These are phyloP conservation scores for Taphrina pruni DNA, from an alignment of 1,139 yeast genomes.

Conservation along the genomic window DNA sequence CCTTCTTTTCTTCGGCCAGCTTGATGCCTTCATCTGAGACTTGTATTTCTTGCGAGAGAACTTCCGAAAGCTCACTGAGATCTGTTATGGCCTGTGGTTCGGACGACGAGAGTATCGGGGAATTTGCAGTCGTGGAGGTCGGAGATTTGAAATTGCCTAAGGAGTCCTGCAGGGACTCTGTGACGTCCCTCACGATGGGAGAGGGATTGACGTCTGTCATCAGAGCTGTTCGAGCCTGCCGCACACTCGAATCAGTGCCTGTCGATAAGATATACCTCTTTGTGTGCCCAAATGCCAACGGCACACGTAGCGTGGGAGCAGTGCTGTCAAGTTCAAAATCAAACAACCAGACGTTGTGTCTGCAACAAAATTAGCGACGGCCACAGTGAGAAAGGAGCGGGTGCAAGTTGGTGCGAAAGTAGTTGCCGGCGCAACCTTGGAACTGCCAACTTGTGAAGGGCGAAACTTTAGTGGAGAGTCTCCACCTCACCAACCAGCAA, in stretches of 20 bases:
- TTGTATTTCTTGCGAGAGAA: conserved; percentile 27
- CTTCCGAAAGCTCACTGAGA: conserved; percentile 35
- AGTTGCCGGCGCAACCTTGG: no score
- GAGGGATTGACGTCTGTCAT: conserved; percentile 27
- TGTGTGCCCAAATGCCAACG: no score
- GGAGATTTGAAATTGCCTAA: conserved; percentile 34
- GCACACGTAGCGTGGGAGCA: no score
- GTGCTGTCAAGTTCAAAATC: no score
- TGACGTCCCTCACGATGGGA: conserved; percentile 29
- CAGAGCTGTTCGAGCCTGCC: neutral
- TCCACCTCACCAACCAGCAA: neutral
- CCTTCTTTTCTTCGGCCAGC: conserved; percentile 63
- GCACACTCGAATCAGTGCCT: no score
- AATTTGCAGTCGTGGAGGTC: conserved; percentile 31
- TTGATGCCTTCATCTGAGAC: conserved; percentile 40
- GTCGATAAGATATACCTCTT: no score
- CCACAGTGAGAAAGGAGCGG: neutral
- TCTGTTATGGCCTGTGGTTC: conserved; percentile 38
- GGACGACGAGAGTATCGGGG: conserved; percentile 34
- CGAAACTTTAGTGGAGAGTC: no score
- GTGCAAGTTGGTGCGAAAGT: no score
- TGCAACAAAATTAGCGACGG: neutral
- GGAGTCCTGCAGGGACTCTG: conserved; percentile 32
- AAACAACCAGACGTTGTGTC: neutral
- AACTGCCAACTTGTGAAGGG: no score